Percentiles rank a stretch among this genome's conserved stretches.
Conservation (phyloP, 495 filamentous ascomycete species). For the Aspergillus ostianus region DNA sequence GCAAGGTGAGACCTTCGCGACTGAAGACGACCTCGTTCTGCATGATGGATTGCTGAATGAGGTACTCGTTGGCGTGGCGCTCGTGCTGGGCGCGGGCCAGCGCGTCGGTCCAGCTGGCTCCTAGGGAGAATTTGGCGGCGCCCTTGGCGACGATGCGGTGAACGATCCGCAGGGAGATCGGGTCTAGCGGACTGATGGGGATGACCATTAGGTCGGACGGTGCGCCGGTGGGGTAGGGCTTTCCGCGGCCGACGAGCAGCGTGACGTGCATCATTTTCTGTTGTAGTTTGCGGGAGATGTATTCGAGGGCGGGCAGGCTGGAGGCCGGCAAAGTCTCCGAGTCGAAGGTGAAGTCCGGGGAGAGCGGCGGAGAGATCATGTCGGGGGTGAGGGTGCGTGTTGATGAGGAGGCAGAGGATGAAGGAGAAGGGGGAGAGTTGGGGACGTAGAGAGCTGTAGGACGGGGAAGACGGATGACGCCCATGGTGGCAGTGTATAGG, state of each 20-base stretch:
- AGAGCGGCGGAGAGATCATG: constrained; percentile 47
- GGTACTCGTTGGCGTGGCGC: constrained; percentile 44
- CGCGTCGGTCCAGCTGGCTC: constrained; percentile 44
- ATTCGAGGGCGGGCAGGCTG: constrained; percentile 46
- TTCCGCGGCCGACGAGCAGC: constrained; percentile 46
- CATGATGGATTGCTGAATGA: constrained; percentile 61
- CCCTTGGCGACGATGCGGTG: constrained; percentile 42
- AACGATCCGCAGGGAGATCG: constrained; percentile 35
- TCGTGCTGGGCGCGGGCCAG: constrained; percentile 38
- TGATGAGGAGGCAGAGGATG: neutral
- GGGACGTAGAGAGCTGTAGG: constrained; percentile 43
- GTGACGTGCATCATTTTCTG: constrained; percentile 48
- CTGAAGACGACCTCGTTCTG: constrained; percentile 71
- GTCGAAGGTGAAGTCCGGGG: constrained; percentile 43
- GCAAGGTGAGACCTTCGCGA: constrained; percentile 64
- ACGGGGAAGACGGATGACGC: constrained; percentile 43
- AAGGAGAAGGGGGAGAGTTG: constrained; percentile 22
- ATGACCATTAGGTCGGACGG: constrained; percentile 46
- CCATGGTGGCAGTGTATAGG: constrained; percentile 30
- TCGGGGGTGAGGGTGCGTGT: constrained; percentile 38
- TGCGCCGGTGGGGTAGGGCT: constrained; percentile 44
- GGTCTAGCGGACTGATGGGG: constrained; percentile 42
- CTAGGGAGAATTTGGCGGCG: constrained; percentile 43
- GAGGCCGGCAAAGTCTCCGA: constrained; percentile 40
- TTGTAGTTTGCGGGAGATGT: constrained; percentile 47